Evolutionary conservation across 805 yeast species (phyloP).

Genomic region (Zygoascus bituminiphila): DNA sequence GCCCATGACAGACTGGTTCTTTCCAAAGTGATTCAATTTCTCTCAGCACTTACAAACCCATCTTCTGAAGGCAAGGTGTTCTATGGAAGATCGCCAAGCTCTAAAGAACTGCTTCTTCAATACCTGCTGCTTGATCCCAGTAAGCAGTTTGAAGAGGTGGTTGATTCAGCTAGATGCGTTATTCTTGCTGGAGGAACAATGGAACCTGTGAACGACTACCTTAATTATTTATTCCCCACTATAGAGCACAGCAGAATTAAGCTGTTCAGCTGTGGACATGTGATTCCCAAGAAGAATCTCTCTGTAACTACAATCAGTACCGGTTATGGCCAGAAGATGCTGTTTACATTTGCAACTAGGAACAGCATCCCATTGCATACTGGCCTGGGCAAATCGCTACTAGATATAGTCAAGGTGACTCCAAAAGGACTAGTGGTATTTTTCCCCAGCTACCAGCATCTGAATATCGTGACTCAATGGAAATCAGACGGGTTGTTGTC

Average conservation of each 20-base stretch:
- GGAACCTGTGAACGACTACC: conserved; percentile 78
- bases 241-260: conserved; percentile 35
- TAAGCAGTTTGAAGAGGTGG: conserved; percentile 54
- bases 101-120: conserved; percentile 34
- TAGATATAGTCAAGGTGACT: conserved; percentile 35
- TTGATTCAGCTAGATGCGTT: conserved; percentile 58
- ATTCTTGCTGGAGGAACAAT: conserved; percentile 91
- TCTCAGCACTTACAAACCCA: conserved; percentile 62
- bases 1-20: conserved; percentile 37
- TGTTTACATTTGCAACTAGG: conserved; percentile 65
- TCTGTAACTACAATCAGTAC: conserved; percentile 46
- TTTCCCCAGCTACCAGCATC: conserved; percentile 66
- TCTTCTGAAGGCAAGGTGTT: conserved; percentile 72
- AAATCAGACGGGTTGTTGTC: conserved; percentile 24
- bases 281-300: conserved; percentile 65
- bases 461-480: conserved; percentile 40
- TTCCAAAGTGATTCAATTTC: conserved; percentile 56
- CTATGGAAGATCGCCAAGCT: conserved; percentile 38
- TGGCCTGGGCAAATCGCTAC: conserved; percentile 43
- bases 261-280: conserved; percentile 70
- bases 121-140: conserved; percentile 79
- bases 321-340: conserved; percentile 32
- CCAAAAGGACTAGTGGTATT: conserved; percentile 78
- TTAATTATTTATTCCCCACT: conserved; percentile 57
- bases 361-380: conserved; percentile 37